Evolutionary conservation across 306 rosid genomes (phyloP).

Genomic region (Dalbergia cochinchinensis): DNA sequence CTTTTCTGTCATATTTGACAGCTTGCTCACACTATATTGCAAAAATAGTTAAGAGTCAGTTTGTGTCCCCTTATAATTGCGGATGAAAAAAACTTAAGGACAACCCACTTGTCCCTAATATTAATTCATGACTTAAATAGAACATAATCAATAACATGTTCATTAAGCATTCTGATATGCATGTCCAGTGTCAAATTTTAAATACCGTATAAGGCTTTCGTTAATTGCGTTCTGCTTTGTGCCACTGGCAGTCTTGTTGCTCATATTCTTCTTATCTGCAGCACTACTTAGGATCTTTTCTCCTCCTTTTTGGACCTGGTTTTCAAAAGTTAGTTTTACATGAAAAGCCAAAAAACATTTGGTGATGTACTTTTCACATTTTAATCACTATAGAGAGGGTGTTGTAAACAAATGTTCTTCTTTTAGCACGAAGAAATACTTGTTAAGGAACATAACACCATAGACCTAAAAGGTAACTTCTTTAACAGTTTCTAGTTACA

Average conservation of each 20-base stretch:
- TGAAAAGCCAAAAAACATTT: not conserved
- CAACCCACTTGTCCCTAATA: not conserved
- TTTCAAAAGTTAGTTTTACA: conserved; percentile 22
- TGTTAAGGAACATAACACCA: not conserved
- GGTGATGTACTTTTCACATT: conserved; percentile 4
- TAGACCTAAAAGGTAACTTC: not conserved
- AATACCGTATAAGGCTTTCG: conserved; percentile 74
- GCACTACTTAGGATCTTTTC: conserved; percentile 61
- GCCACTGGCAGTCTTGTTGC: conserved; percentile 34
- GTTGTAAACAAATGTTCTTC: not conserved
- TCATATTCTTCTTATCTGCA: conserved; percentile 42
- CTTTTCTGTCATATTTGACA: conserved; percentile 79
- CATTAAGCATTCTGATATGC: not conserved
- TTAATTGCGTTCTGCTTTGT: conserved; percentile 50
- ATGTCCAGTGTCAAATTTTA: not conserved
- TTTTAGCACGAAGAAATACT: not conserved
- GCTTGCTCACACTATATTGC: conserved; percentile 65
- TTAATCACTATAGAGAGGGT: not conserved
- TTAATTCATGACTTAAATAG: not conserved
- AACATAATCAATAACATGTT: not conserved
- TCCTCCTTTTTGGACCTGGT: conserved; percentile 88
- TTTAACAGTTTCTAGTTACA: conserved; percentile 1
- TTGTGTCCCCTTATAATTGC: not conserved
- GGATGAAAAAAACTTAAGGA: not conserved
- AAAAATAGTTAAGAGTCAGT: conserved; percentile 23